Base-by-base conservation (phyloP, 441 rosid genomes). In the Erodium moschatum region DNA sequence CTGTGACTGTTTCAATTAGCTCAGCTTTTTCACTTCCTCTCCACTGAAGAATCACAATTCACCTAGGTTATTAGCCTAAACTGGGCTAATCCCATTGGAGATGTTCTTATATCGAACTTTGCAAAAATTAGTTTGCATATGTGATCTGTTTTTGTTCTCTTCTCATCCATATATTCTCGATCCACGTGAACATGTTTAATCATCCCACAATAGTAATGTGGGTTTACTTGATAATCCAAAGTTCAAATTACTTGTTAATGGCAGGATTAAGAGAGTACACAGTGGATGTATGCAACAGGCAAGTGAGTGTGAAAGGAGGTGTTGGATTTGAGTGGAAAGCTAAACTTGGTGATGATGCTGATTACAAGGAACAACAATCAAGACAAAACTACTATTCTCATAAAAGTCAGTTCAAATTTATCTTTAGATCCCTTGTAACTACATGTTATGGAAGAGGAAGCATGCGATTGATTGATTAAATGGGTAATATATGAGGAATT, bases 201-300 rank as follows among this genome's bases (percentile, higher is more conserved):
- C 27, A 24, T 24, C 27, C 27, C 27, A 24, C 2, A 24, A 0
- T 24, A 24, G 27, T 24, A 31, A 2, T 31, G 35, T 31, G 35
- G 35, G 4, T 2, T 31, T 31, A 31, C 3, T 38, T 0, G 42
- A 4, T 38, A 38, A 38, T 38, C 9, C 1, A 38, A 38, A 38
- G 42, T 6, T 38, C 5, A 6, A 38, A 38, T 15, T 56, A 56
- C 63, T 56, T 1, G 29, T 60, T 60, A 7, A 19, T 60, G n/a
- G 27, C 29, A 60, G 64, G 64, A 60, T 60, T 60, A 20, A 19
- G 64, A 18, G 64, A 60, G 64, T 60, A 18, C 31, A 18, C 64
- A 19, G 24, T 60, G 29, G 64, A 60, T 60, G 12, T 60, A 60
- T 60, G 64, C 64, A 60, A 19, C 18, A 60, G 18, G 31, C 24